Percentiles rank a stretch among this genome's conserved stretches.
Conservation (phyloP, 768 basidiomycete genomes). For the Suillus alpinus region DNA sequence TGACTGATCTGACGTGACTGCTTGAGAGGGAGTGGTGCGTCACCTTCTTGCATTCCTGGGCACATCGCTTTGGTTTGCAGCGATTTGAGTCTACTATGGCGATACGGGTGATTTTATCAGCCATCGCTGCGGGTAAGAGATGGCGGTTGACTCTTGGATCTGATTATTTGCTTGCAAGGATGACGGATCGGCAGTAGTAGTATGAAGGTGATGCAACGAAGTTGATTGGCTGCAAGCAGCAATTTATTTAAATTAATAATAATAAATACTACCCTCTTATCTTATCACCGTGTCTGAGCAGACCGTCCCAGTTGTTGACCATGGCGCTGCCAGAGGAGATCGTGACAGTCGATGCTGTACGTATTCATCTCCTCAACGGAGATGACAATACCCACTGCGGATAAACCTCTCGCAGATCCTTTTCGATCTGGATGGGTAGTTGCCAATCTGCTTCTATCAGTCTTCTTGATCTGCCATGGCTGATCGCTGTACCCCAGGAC, state of each 20-base stretch:
- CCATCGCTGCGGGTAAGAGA: slow-evolving; percentile 42
- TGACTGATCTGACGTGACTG: slow-evolving; percentile 8
- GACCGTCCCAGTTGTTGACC: neutral
- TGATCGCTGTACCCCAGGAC: slow-evolving; percentile 42
- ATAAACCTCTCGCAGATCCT: slow-evolving; percentile 44
- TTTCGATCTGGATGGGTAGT: slow-evolving; percentile 70
- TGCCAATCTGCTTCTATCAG: neutral
- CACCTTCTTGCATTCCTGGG: slow-evolving; percentile 98
- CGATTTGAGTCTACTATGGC: slow-evolving; percentile 90
- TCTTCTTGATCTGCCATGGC: neutral
- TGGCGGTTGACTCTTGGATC: neutral
- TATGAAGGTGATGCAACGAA: neutral
- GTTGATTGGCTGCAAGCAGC: neutral
- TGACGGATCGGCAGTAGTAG: neutral
- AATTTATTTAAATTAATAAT: neutral
- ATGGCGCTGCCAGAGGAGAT: slow-evolving; percentile 15
- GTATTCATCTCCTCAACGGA: slow-evolving; percentile 13
- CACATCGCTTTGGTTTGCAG: slow-evolving; percentile 95
- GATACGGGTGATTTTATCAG: slow-evolving; percentile 97
- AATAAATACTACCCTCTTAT: slow-evolving; percentile 1
- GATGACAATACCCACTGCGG: neutral
- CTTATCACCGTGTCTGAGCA: neutral
- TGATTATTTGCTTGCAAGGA: neutral
- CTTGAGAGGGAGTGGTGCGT: neutral
- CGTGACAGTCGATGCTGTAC: slow-evolving; percentile 52